Evolutionary conservation across 805 yeast species (phyloP), one percentile per base, ranked within the genome.

Genomic region (Wickerhamomyces canadensis): DNA sequence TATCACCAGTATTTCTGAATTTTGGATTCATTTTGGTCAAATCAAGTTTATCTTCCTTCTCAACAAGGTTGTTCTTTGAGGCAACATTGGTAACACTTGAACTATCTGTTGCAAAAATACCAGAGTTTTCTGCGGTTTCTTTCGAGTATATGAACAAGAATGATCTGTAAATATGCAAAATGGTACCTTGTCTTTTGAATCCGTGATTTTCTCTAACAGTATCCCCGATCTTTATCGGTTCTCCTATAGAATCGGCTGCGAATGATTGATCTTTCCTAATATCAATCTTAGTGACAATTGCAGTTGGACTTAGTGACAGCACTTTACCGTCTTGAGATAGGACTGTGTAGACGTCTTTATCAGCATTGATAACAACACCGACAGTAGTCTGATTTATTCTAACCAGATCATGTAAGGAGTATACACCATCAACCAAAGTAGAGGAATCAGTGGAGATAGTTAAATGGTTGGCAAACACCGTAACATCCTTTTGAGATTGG

Each of bases 401-500:
- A 27, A 93, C 95, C 41, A 93, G 70, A 57, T 91, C 96, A 54
- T 86, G 94, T 35, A 93, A 68, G 42, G 85, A 93, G 60, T 81
- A 93, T 51, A 80, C 77, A 44, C 89, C 88, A 22, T 78, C 68
- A 41, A 79, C 75, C 40, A 80, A 74, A n/a, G 84, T 70, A 2
- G 87, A 78, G 10, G 91, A 78, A 60, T 89, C 97, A n/a, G 93
- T 78, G 16, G 97, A 95, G 54, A 84, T 86, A 41, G 88, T 81
- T 56, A 93, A 67, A 55, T 86, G 91, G 54, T 89, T 87, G 18
- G 97, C 86, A 54, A 94, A 91, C 4, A 93, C 96, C 14, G 95
- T 83, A 28, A 93, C 76, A 59, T 93, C 98, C 49, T 82, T 79
- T 52, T 77, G 78, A 1, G 95, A 80, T 61, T 88, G 88, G 57